Percentiles rank a stretch among this genome's conserved stretches.
Evolutionary conservation across 1,284 basidiomycete species (phyloP).

Genomic region (Cronartium quercuum): DNA sequence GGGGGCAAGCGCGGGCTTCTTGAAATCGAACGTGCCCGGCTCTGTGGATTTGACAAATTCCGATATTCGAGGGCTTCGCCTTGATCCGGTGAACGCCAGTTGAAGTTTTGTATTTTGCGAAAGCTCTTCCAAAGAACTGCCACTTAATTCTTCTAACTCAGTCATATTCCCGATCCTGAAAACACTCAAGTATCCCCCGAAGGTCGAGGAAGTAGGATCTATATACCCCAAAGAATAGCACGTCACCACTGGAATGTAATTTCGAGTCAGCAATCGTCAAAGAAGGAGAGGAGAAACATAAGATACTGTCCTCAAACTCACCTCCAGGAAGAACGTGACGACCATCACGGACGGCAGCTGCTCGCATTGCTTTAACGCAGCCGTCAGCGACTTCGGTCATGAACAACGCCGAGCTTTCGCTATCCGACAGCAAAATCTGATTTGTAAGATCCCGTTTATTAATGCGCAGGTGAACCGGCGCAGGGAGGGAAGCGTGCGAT

Average conservation of each 20-base stretch:
- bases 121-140: neutral
- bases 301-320: constrained; percentile 1
- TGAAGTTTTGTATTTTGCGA: neutral
- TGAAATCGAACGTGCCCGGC: neutral
- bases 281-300: neutral
- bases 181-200: constrained; percentile 11
- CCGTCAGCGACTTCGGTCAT: constrained; percentile 18
- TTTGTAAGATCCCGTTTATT: neutral
- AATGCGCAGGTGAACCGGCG: neutral
- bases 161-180: constrained; percentile 8
- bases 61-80: neutral
- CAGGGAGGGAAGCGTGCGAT: neutral
- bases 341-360: neutral
- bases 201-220: neutral
- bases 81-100: neutral
- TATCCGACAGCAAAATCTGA: neutral
- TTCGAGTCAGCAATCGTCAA: neutral
- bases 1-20: constrained; percentile 1
- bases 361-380: constrained; percentile 11
- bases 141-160: neutral
- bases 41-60: constrained; percentile 1
- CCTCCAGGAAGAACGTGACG: neutral
- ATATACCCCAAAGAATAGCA: constrained; percentile 14
- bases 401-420: constrained; percentile 12
- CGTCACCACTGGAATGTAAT: neutral